Evolutionary conservation across 2,329 filamentous ascomycete species (phyloP).

Genomic region (Calonectria naviculata): DNA sequence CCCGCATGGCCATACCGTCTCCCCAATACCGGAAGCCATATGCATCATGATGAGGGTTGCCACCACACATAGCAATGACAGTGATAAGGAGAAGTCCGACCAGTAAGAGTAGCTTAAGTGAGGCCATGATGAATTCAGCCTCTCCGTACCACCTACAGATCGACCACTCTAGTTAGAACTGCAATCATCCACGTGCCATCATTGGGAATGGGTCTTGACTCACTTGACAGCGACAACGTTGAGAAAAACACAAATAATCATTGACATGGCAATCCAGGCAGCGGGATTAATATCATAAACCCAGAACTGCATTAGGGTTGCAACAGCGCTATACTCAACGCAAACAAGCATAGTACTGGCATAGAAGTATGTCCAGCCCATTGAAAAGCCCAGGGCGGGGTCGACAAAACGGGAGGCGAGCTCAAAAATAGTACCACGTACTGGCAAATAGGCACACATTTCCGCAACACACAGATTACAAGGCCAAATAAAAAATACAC

Average conservation of each 20-base stretch:
- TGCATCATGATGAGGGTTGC: constrained; percentile 71
- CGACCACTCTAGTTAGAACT: constrained; percentile 7
- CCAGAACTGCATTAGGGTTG: constrained; percentile 59
- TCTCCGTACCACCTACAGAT: constrained; percentile 51
- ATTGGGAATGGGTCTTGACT: constrained; percentile 50
- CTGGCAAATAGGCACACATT: constrained; percentile 67
- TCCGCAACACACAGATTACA: constrained; percentile 62
- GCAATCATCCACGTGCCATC: no score
- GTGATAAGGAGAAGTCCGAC: constrained; percentile 71
- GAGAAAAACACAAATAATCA: constrained; percentile 57
- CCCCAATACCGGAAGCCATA: constrained; percentile 72
- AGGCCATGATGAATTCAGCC: constrained; percentile 67
- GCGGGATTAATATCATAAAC: constrained; percentile 54
- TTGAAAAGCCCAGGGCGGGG: constrained; percentile 66
- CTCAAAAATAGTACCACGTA: constrained; percentile 66
- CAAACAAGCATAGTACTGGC: constrained; percentile 58
- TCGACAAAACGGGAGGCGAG: constrained; percentile 66
- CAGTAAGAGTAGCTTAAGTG: constrained; percentile 57
- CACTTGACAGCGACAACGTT: constrained; percentile 59
- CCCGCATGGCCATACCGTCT: constrained; percentile 45
- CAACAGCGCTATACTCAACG: constrained; percentile 56
- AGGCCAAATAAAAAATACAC: constrained; percentile 56
- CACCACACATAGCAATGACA: constrained; percentile 75
- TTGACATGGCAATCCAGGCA: constrained; percentile 60
- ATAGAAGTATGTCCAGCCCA: constrained; percentile 64